These are phyloP conservation scores for Xylaria sp. DNA, from an alignment of 2,329 filamentous ascomycete species.

Conservation along the genomic window DNA sequence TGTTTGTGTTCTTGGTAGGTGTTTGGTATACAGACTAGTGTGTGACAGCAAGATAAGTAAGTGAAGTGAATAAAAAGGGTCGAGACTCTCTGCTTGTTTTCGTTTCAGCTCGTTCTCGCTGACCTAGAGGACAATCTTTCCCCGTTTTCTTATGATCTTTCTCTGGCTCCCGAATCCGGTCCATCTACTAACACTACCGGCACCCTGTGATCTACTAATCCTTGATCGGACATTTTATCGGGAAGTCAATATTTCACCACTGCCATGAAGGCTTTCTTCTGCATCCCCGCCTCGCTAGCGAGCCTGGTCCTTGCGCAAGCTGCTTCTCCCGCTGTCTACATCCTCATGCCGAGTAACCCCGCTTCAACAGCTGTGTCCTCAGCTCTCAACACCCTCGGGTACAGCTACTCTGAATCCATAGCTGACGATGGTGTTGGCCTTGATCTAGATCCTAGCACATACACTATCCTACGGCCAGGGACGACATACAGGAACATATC, in stretches of 20 bases:
- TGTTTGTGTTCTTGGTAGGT: background rate
- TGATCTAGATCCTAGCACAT: conserved; percentile 35
- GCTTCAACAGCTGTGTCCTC: conserved; percentile 39
- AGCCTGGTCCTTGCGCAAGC: conserved; percentile 25
- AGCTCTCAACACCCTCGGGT: conserved; percentile 44
- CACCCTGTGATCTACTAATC: background rate
- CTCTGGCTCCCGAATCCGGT: background rate
- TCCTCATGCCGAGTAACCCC: conserved; percentile 40
- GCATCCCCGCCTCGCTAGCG: conserved; percentile 34
- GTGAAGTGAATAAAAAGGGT: conserved; percentile 23
- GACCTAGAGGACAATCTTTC: conserved; percentile 30
- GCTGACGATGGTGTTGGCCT: conserved; percentile 2
- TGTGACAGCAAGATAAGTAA: background rate
- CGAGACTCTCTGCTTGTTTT: conserved; percentile 19
- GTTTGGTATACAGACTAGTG: conserved; percentile 4
- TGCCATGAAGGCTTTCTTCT: conserved; percentile 33
- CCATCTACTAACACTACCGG: background rate
- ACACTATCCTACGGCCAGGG: conserved; percentile 39
- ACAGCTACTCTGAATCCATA: conserved; percentile 33
- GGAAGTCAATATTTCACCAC: background rate
- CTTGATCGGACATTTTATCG: background rate
- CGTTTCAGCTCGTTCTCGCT: conserved; percentile 30
- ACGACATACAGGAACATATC: conserved; percentile 40
- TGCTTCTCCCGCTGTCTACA: conserved; percentile 40
- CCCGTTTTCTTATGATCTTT: conserved; percentile 8